Conservation (phyloP, 805 yeast species). For the Starmerella tilneyi region DNA sequence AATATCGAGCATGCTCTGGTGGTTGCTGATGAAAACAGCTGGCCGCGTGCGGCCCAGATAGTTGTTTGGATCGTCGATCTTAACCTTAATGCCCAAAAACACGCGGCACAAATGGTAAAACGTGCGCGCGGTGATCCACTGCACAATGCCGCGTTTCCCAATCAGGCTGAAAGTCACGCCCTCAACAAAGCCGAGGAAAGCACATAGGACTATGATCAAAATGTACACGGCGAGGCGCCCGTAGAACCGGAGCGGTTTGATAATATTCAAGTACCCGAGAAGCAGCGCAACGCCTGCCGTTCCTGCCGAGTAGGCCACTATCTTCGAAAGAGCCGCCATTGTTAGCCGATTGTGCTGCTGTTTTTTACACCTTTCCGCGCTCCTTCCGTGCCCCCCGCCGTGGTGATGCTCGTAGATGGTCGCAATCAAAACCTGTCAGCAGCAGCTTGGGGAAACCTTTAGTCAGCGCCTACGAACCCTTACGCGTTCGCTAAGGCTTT, state of each 20-base stretch:
- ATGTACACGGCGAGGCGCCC: constrained; percentile 29
- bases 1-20: constrained; percentile 83
- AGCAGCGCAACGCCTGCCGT: constrained; percentile 20
- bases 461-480: too few relatives aligned
- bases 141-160: constrained; percentile 73
- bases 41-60: constrained; percentile 44
- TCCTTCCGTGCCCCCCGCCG: too few relatives aligned
- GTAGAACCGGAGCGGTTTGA: constrained; percentile 31
- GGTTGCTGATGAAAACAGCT: constrained; percentile 74
- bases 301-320: constrained; percentile 11
- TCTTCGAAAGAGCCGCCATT: constrained; percentile 18
- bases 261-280: constrained; percentile 30
- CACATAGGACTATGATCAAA: constrained; percentile 28
- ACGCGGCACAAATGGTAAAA: constrained; percentile 55
- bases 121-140: constrained; percentile 80
- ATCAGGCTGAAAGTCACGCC: constrained; percentile 54
- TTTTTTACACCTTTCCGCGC: too few relatives aligned
- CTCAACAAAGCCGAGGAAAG: constrained; percentile 36
- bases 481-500: too few relatives aligned
- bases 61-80: constrained; percentile 49
- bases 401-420: too few relatives aligned
- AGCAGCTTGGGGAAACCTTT: too few relatives aligned
- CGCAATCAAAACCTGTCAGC: too few relatives aligned
- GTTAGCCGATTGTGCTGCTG: not conserved
- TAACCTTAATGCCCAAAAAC: constrained; percentile 59